Conservation (phyloP, 1,284 basidiomycete species). For the Pulveroboletus sp. region DNA sequence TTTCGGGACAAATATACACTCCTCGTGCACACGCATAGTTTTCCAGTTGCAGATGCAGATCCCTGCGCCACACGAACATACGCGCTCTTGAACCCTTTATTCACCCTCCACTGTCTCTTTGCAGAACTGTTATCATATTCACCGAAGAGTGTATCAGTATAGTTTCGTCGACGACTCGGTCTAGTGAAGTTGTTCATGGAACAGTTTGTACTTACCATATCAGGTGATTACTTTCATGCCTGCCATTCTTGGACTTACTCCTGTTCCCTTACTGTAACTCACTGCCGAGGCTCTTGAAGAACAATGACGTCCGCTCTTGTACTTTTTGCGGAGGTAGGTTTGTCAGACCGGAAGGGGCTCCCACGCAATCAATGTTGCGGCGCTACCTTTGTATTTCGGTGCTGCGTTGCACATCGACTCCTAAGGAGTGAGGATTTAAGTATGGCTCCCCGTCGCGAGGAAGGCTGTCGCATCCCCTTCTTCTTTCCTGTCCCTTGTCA, state of each 20-base stretch:
- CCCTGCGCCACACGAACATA: not conserved
- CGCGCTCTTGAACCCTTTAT: conserved; percentile 9
- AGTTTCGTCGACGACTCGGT: not conserved
- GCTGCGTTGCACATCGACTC: not conserved
- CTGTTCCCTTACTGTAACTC: conserved; percentile 5
- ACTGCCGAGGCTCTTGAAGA: not conserved
- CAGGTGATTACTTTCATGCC: conserved; percentile 28
- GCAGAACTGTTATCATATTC: conserved; percentile 7
- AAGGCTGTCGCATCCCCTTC: conserved; percentile 8
- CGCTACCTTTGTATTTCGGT: conserved; percentile 18
- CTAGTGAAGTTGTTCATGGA: not conserved
- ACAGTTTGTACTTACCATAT: conserved; percentile 27
- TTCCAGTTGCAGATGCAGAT: conserved; percentile 3
- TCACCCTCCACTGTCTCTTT: conserved; percentile 10
- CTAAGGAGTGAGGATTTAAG: conserved; percentile 17
- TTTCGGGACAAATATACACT: conserved; percentile 24
- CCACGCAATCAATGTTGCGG: conserved; percentile 1
- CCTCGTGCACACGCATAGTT: conserved; percentile 17
- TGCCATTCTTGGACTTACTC: conserved; percentile 22
- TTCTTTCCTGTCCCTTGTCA: conserved; percentile 8
- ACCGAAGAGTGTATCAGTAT: conserved; percentile 20
- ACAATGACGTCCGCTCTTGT: conserved; percentile 21
- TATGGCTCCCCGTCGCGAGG: not conserved
- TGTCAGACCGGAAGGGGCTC: conserved; percentile 15
- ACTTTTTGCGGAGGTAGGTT: conserved; percentile 24